Evolutionary conservation across 208 protist species (phyloP), one percentile per base, ranked within the genome.

Genomic region (Leptomonas seymouri): DNA sequence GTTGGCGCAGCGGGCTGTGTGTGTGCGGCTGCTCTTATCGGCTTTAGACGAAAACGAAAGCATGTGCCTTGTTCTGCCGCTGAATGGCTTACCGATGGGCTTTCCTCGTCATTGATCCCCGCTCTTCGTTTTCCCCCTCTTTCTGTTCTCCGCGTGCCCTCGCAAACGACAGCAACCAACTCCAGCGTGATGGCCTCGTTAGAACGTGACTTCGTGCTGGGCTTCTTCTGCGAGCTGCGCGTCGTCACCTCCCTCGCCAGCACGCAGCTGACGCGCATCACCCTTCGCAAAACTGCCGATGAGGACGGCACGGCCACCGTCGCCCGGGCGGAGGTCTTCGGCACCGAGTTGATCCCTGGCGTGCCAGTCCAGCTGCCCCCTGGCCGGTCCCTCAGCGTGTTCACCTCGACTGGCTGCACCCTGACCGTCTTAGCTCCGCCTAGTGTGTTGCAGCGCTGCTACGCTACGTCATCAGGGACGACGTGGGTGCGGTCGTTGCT

Each of bases 361-460:
- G 69, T 84, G 41, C 74, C 82, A 20, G 69, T 87, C 45, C 77
- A 70, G 14, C 77, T 93, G 6, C 87, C 84, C 27, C 61, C 66
- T 0, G 71, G 60, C 12, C 65, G 75, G n/a, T 78, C 60, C 11
- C 51, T 87, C 45, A 63, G 66, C 45, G 65, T 90, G n/a, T 93
- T 88, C 67, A 83, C 82, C 34, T 70, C 76, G 15, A 86, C 85
- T 5, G 87, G 87, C 12, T 90, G 85, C 74, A 82, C 77, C n/a
- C 45, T 90, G 55, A 36, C 55, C 0, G 57, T 93, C 34, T 27
- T 71, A 15, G 84, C 81, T 8, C 61, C 80, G 2, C 63, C 76
- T 15, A 59, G 64, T 15, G 80, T 86, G n/a, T 78, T 86, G 54
- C 84, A 89, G 74, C 62, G 69, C 9, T 78, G 66, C 63, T 86